These are phyloP conservation scores for Metarhizium rileyi DNA, from an alignment of 2,329 filamentous ascomycete genomes.

Conservation along the genomic window DNA sequence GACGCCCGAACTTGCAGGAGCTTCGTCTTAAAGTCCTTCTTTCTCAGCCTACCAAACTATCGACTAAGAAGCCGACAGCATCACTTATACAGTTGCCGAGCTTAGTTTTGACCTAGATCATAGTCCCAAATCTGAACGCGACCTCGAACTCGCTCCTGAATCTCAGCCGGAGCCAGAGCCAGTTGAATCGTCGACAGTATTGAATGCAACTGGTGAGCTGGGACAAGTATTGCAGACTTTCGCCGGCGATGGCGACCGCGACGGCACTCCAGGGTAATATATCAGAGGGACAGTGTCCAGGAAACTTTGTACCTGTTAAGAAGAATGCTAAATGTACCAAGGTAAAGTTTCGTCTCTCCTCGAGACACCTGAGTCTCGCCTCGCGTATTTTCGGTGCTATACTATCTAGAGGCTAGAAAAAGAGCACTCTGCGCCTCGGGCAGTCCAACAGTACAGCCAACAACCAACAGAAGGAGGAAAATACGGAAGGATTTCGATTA, in stretches of 20 bases:
- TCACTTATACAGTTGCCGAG: not conserved
- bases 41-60: not conserved
- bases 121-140: too few relatives aligned
- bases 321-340: not conserved
- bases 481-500: too few relatives aligned
- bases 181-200: too few relatives aligned
- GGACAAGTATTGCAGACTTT: not conserved
- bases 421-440: constrained; percentile 19
- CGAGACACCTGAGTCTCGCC: constrained; percentile 24
- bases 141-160: too few relatives aligned
- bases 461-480: not conserved
- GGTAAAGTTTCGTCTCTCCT: constrained; percentile 16
- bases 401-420: constrained; percentile 5
- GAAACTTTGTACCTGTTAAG: not conserved
- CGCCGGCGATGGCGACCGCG: not conserved
- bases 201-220: not conserved
- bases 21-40: not conserved
- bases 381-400: constrained; percentile 16
- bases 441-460: constrained; percentile 9
- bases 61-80: not conserved
- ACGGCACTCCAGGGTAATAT: not conserved
- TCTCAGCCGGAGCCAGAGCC: too few relatives aligned
- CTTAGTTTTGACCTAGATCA: too few relatives aligned
- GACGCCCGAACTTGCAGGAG: not conserved
- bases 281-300: not conserved